A percentile compares a stretch with the other conserved stretches of the same genome.
Evolutionary conservation across 2,329 filamentous ascomycete genomes (phyloP).

Genomic region (Stemphylium lycopersici): DNA sequence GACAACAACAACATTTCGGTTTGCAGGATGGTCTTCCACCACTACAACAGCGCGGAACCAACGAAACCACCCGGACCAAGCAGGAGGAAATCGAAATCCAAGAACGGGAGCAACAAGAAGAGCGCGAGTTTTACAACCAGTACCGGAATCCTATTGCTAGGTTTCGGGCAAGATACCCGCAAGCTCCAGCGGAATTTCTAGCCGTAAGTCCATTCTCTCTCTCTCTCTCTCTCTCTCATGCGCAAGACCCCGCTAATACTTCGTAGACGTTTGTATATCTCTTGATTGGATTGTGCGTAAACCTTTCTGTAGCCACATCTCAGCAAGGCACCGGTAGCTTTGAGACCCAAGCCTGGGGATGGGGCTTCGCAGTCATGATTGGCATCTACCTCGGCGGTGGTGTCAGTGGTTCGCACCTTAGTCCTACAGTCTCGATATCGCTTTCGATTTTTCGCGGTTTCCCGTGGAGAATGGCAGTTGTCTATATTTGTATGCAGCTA

Average conservation of each 20-base stretch:
- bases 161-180: constrained; percentile 59
- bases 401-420: constrained; percentile 57
- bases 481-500: constrained; percentile 60
- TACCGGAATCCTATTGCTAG: constrained; percentile 59
- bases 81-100: constrained; percentile 47
- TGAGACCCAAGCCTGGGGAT: constrained; percentile 48
- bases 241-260: background rate
- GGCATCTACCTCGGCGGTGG: constrained; percentile 56
- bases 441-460: constrained; percentile 64
- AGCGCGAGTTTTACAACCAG: constrained; percentile 55
- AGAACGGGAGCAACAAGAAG: constrained; percentile 52
- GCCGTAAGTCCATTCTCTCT: constrained; percentile 43
- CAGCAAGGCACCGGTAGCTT: constrained; percentile 48
- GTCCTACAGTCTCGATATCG: constrained; percentile 53
- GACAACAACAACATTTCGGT: constrained; percentile 43
- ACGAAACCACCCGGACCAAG: constrained; percentile 37
- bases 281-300: constrained; percentile 57
- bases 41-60: constrained; percentile 33
- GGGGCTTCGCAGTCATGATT: constrained; percentile 63
- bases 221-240: too few species aligned
- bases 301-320: constrained; percentile 57
- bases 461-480: constrained; percentile 57
- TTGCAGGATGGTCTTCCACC: constrained; percentile 55
- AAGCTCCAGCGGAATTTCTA: constrained; percentile 61
- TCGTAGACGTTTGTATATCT: constrained; percentile 35